A percentile compares a stretch with the other conserved stretches of the same genome.
Conservation (phyloP, 179 eudicot species). For the Amaranthus tricolor region DNA sequence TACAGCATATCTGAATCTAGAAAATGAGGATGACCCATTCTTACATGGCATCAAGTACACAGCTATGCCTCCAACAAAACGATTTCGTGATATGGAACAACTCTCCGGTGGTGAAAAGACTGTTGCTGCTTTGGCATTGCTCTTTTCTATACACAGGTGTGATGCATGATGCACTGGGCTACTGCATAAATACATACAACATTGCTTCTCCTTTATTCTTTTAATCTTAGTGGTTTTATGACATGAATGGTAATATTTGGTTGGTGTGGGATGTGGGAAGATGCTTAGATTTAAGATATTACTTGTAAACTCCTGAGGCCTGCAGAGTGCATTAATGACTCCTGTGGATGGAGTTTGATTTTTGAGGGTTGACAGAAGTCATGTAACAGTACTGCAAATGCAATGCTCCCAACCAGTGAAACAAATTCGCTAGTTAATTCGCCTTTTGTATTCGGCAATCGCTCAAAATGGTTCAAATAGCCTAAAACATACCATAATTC, state of each 20-base stretch:
- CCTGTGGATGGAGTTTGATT: background rate
- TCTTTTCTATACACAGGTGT: constrained; percentile 96
- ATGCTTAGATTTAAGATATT: background rate
- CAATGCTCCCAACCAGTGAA: background rate
- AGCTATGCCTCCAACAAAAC: constrained; percentile 99
- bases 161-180: constrained; percentile 1
- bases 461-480: too few relatives aligned
- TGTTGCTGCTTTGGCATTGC: constrained; percentile 96
- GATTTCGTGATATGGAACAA: constrained; percentile 96
- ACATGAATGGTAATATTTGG: too few relatives aligned
- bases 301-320: background rate
- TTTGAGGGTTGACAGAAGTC: background rate
- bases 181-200: background rate
- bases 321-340: background rate
- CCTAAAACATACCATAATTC: too few relatives aligned
- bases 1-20: constrained; percentile 89
- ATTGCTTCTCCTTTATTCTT: background rate
- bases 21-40: constrained; percentile 91
- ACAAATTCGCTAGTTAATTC: too few relatives aligned
- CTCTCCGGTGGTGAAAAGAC: constrained; percentile 99
- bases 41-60: constrained; percentile 84
- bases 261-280: constrained; percentile 3
- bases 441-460: too few relatives aligned
- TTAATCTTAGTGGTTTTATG: background rate
- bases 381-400: background rate